Percentiles rank a stretch among this genome's conserved stretches.
Evolutionary conservation across 805 yeast genomes (phyloP).

Genomic region (Candida germanica): DNA sequence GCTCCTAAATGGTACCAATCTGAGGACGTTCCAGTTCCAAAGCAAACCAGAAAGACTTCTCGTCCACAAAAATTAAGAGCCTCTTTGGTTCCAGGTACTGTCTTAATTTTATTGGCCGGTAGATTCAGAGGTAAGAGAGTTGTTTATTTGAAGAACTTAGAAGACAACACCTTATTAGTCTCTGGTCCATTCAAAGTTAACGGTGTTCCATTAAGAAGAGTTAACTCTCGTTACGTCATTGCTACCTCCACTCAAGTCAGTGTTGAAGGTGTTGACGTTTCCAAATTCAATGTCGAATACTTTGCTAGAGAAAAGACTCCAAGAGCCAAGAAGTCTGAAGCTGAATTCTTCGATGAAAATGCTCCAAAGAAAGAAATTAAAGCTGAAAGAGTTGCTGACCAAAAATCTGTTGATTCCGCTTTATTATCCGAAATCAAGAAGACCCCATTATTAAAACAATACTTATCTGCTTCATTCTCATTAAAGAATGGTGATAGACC

Average conservation of each 20-base stretch:
- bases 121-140: slow-evolving; percentile 99
- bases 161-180: slow-evolving; percentile 96
- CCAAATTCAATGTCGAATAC: slow-evolving; percentile 91
- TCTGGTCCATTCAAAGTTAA: slow-evolving; percentile 99
- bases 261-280: slow-evolving; percentile 75
- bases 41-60: slow-evolving; percentile 84
- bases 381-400: slow-evolving; percentile 95
- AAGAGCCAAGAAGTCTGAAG: slow-evolving; percentile 82
- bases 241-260: slow-evolving; percentile 94
- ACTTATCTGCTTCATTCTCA: slow-evolving; percentile 93
- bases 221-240: slow-evolving; percentile 96
- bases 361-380: slow-evolving; percentile 80
- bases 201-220: slow-evolving; percentile 99
- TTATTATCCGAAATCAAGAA: slow-evolving; percentile 92
- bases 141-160: slow-evolving; percentile 92
- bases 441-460: slow-evolving; percentile 95
- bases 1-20: slow-evolving; percentile 95
- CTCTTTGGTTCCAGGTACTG: slow-evolving; percentile 97
- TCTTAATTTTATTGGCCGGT: slow-evolving; percentile 95
- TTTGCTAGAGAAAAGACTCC: slow-evolving; percentile 92
- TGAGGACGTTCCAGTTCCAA: slow-evolving; percentile 84
- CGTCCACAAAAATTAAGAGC: slow-evolving; percentile 95
- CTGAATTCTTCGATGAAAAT: slow-evolving; percentile 82
- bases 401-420: slow-evolving; percentile 91
- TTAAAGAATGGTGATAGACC: slow-evolving; percentile 98